Conservation (phyloP, 2,329 filamentous ascomycete species). For the Aspergillus sp. region DNA sequence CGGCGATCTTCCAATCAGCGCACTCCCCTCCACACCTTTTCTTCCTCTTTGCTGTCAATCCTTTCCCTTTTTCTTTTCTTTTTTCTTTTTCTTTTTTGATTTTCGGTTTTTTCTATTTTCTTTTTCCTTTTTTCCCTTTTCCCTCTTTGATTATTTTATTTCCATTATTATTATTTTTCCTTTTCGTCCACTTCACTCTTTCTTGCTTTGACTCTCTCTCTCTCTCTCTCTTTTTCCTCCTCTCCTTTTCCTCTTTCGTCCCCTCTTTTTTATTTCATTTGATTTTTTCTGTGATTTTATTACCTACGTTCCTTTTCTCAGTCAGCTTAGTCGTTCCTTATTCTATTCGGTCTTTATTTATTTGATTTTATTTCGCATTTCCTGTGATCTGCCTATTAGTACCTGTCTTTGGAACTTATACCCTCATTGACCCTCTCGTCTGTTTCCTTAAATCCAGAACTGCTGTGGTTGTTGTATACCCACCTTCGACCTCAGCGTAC, state of each 20-base stretch:
- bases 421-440: constrained; percentile 11
- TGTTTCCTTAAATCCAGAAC: constrained; percentile 1
- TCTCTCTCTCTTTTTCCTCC: constrained; percentile 21
- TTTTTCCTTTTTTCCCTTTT: constrained; percentile 11
- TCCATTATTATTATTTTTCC: constrained; percentile 19
- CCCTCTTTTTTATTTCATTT: constrained; percentile 14
- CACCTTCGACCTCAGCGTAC: not conserved
- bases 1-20: constrained; percentile 23
- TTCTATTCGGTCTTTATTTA: constrained; percentile 9
- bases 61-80: constrained; percentile 10
- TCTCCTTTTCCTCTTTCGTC: constrained; percentile 23
- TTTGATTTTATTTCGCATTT: constrained; percentile 6
- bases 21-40: constrained; percentile 14
- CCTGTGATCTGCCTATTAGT: constrained; percentile 18
- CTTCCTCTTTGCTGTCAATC: constrained; percentile 13
- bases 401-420: constrained; percentile 22
- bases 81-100: constrained; percentile 10
- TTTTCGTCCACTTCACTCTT: constrained; percentile 17
- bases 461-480: constrained; percentile 1
- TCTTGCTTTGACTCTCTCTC: constrained; percentile 19
- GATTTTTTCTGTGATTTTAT: constrained; percentile 20
- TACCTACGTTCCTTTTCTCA: constrained; percentile 15
- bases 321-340: constrained; percentile 7
- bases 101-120: constrained; percentile 18
- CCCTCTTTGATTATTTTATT: constrained; percentile 6